Conservation (phyloP, 2,329 filamentous ascomycete genomes). For the Helicocarpus griseus region DNA sequence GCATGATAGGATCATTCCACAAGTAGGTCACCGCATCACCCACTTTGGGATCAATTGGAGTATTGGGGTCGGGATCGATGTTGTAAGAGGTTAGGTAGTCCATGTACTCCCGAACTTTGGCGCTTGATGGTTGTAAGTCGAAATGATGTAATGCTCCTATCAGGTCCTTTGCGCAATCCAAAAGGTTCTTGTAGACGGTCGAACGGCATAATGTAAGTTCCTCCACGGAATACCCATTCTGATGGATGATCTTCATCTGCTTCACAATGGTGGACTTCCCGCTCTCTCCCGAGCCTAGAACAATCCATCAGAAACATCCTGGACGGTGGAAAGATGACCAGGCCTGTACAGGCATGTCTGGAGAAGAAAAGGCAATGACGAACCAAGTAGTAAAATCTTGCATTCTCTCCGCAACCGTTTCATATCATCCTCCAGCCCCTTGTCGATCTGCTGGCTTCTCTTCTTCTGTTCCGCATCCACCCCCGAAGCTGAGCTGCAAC, state of each 20-base stretch:
- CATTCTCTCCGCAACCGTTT: conserved; percentile 89
- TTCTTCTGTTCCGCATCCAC: conserved; percentile 91
- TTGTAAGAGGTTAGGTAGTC: conserved; percentile 79
- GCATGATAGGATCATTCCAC: conserved; percentile 81
- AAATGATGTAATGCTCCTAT: conserved; percentile 90
- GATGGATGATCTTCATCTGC: conserved; percentile 99
- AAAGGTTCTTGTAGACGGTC: conserved; percentile 95
- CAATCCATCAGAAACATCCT: conserved; percentile 10
- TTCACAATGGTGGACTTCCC: conserved; percentile 99
- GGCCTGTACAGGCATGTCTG: conserved; percentile 8
- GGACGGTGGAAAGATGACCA: not conserved
- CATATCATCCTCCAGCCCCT: conserved; percentile 86
- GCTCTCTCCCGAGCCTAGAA: conserved; percentile 85
- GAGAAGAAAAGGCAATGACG: conserved; percentile 21
- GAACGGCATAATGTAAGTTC: conserved; percentile 89
- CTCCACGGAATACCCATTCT: conserved; percentile 92
- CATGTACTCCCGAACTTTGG: conserved; percentile 63
- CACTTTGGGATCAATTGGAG: conserved; percentile 68
- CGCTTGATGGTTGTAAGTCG: conserved; percentile 65
- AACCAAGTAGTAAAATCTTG: conserved; percentile 95
- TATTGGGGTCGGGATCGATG: conserved; percentile 81
- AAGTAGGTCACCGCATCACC: conserved; percentile 74
- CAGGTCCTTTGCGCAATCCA: conserved; percentile 92
- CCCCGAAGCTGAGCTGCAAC: conserved; percentile 72
- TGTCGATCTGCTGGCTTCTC: conserved; percentile 91